Percentiles rank a stretch among this genome's conserved stretches.
Conservation (phyloP, 73 alveolate species). For the Paramecium octaurelia region DNA sequence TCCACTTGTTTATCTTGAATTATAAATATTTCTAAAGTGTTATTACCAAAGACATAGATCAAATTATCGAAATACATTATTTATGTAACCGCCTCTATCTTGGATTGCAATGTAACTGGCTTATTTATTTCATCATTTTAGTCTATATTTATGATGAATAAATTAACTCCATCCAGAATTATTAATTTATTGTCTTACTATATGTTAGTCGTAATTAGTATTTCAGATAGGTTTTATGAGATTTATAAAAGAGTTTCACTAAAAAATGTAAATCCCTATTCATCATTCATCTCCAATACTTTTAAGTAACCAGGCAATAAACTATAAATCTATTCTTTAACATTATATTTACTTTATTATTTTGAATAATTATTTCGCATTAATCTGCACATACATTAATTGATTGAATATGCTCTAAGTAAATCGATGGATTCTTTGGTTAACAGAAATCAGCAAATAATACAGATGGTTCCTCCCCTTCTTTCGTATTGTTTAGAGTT, state of each 20-base stretch:
- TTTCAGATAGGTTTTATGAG: background rate
- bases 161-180: background rate
- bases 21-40: background rate
- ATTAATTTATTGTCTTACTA: background rate
- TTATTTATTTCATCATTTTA: background rate
- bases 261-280: background rate
- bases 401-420: background rate
- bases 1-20: background rate
- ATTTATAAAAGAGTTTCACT: background rate
- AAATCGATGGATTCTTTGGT: background rate
- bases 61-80: background rate
- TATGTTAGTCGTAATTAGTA: background rate
- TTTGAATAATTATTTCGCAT: background rate
- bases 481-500: background rate
- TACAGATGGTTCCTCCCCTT: background rate
- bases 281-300: background rate
- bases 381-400: background rate
- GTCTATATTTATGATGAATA: background rate
- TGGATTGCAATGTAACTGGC: background rate
- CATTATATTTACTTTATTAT: background rate
- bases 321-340: background rate
- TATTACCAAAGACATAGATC: background rate
- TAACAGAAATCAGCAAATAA: constrained; percentile 29
- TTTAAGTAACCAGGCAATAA: constrained; percentile 22
- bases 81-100: background rate